phyloP scores from a whole-genome alignment of 495 filamentous ascomycete genomes.

The Aspergillus homomorphus region DNA sequence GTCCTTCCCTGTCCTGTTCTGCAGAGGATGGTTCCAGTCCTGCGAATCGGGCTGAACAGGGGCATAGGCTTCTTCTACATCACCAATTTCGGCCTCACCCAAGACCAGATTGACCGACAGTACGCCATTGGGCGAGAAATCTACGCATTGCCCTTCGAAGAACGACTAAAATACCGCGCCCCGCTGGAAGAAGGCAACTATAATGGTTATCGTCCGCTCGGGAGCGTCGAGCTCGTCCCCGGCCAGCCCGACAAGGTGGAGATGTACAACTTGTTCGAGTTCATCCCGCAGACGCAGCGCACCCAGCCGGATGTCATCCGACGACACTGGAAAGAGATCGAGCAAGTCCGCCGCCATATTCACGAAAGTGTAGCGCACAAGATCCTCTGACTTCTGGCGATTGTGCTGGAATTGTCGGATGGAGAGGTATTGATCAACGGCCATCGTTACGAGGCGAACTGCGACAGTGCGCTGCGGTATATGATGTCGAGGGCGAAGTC shows the following conservation, averaged over 20 bases:
- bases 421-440: conserved; percentile 45
- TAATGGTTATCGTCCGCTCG: conserved; percentile 33
- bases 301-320: conserved; percentile 42
- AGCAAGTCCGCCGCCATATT: conserved; percentile 45
- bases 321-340: conserved; percentile 44
- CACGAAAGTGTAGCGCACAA: conserved; percentile 45
- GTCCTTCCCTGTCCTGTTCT: neutral
- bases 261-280: conserved; percentile 54
- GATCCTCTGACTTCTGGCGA: conserved; percentile 47
- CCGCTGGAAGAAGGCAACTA: conserved; percentile 46
- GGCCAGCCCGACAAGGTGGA: conserved; percentile 50
- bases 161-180: conserved; percentile 43
- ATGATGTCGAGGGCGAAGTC: conserved; percentile 51
- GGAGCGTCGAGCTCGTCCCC: conserved; percentile 24
- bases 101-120: conserved; percentile 50
- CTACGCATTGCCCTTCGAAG: conserved; percentile 48
- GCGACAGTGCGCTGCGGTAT: conserved; percentile 49
- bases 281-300: conserved; percentile 41
- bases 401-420: conserved; percentile 50
- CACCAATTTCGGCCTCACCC: conserved; percentile 46
- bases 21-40: neutral
- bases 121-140: conserved; percentile 49
- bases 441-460: conserved; percentile 49
- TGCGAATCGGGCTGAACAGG: neutral
- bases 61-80: conserved; percentile 50